phyloP scores from a whole-genome alignment of 805 yeast genomes.

The Ogataea neopini region DNA sequence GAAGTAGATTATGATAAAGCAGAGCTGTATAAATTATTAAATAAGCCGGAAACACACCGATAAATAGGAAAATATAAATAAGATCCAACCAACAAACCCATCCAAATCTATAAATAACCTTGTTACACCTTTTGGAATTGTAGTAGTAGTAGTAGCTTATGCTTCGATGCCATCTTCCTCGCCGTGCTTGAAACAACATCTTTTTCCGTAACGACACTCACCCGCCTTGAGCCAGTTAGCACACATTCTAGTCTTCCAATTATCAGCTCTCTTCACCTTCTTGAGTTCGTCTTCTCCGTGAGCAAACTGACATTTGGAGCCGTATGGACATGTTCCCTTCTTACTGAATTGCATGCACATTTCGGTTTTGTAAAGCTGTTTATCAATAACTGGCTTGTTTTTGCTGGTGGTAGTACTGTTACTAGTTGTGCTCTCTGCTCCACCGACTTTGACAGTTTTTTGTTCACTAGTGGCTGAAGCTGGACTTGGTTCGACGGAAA shows the following conservation, averaged over 20 bases:
- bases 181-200: conserved; percentile 91
- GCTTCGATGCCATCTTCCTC: conserved; percentile 29
- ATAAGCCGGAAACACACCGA: conserved; percentile 1
- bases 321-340: conserved; percentile 80
- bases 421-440: neutral
- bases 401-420: conserved; percentile 17
- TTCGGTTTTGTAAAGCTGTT: conserved; percentile 86
- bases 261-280: conserved; percentile 67
- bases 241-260: conserved; percentile 91
- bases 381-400: conserved; percentile 29
- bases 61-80: conserved; percentile 6
- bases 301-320: conserved; percentile 91
- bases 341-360: conserved; percentile 76
- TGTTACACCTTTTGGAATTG: neutral
- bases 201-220: conserved; percentile 80
- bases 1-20: neutral
- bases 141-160: neutral
- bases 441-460: neutral
- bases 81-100: conserved; percentile 3
- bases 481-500: neutral
- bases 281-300: conserved; percentile 83
- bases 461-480: neutral
- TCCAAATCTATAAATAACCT: neutral
- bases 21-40: neutral
- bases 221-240: conserved; percentile 85